Conservation (phyloP, 208 protist species). For the Trypanosoma rangeli region DNA sequence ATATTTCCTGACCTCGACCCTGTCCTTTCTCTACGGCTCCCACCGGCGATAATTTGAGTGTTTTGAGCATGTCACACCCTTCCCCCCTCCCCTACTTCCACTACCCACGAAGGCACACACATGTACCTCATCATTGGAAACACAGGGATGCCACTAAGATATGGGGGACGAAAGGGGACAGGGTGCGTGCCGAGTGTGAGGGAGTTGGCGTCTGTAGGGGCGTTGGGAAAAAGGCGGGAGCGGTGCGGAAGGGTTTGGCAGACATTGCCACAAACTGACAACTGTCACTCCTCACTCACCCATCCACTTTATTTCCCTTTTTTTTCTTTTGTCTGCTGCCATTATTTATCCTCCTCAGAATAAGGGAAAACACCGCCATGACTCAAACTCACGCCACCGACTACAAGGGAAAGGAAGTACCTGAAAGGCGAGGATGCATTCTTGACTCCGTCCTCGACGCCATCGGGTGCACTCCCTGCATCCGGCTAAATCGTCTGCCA, state of each 20-base stretch:
- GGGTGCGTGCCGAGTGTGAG: neutral
- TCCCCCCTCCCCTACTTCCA: neutral
- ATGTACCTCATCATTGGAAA: neutral
- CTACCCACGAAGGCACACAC: neutral
- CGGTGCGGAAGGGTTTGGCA: neutral
- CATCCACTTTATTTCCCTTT: constrained; percentile 9
- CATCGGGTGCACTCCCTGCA: constrained; percentile 87
- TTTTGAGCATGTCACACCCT: neutral
- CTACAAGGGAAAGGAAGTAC: constrained; percentile 1
- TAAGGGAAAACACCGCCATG: neutral
- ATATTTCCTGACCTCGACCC: neutral
- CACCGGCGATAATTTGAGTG: neutral
- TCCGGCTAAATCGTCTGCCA: constrained; percentile 85
- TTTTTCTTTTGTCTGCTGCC: neutral
- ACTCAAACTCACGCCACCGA: neutral
- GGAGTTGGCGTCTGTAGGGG: neutral
- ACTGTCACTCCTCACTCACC: neutral
- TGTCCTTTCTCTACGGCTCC: neutral
- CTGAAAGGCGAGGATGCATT: constrained; percentile 5
- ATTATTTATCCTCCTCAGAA: neutral
- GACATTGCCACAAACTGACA: neutral
- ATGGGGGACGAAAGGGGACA: neutral
- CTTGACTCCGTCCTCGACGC: constrained; percentile 66
- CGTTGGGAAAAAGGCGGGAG: neutral
- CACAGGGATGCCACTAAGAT: neutral